Percentiles rank a stretch among this genome's conserved stretches.
Evolutionary conservation across 1,284 basidiomycete species (phyloP).

Genomic region (Cryptococcus sp.): DNA sequence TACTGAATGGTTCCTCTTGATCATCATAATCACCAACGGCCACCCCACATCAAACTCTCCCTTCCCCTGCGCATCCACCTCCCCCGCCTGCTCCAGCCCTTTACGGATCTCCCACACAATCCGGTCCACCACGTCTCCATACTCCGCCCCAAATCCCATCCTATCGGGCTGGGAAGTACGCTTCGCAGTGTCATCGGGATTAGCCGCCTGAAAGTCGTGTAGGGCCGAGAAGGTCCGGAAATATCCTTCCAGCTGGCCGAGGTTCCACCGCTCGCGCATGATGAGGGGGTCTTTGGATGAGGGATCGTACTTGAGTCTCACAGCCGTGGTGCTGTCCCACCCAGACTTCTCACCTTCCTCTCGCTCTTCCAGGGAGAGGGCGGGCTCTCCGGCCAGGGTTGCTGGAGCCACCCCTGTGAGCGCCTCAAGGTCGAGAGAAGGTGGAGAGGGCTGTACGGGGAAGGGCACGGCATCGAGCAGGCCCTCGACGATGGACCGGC

Average conservation of each 20-base stretch:
- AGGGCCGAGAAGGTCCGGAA: constrained; percentile 69
- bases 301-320: constrained; percentile 22
- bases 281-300: constrained; percentile 55
- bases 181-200: constrained; percentile 58
- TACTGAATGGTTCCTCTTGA: constrained; percentile 52
- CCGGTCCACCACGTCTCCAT: constrained; percentile 63
- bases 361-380: too few relatives aligned
- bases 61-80: constrained; percentile 21
- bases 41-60: constrained; percentile 64
- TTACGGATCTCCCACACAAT: constrained; percentile 58
- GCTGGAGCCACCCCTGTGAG: not conserved
- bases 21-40: constrained; percentile 66
- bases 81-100: constrained; percentile 50
- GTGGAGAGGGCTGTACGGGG: constrained; percentile 50
- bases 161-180: constrained; percentile 4
- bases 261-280: constrained; percentile 61
- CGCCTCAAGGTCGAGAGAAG: constrained; percentile 25
- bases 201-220: constrained; percentile 63
- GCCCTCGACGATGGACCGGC: constrained; percentile 68
- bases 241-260: constrained; percentile 65
- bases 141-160: constrained; percentile 16
- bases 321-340: constrained; percentile 28
- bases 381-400: too few relatives aligned
- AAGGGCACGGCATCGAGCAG: constrained; percentile 67
- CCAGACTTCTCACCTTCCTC: not conserved